A percentile compares a stretch with the other conserved stretches of the same genome.
phyloP scores from a whole-genome alignment of 768 basidiomycete species.

The Sporobolomyces pararoseus region DNA sequence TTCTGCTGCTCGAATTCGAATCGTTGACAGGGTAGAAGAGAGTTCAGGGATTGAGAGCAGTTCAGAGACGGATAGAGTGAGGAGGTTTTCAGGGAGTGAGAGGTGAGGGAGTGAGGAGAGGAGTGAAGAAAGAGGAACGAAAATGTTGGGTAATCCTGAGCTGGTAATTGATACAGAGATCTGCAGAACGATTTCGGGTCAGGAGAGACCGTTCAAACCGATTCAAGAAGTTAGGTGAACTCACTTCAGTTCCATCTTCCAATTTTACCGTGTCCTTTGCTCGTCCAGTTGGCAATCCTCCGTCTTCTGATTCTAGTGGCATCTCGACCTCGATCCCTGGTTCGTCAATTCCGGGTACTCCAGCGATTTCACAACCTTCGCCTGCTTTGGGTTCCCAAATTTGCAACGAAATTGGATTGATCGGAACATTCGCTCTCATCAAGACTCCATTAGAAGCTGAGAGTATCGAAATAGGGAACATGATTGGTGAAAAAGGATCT shows the following conservation, averaged over 20 bases:
- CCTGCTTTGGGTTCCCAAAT: slow-evolving; percentile 23
- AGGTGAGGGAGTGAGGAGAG: neutral
- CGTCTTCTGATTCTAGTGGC: slow-evolving; percentile 12
- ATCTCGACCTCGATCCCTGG: slow-evolving; percentile 38
- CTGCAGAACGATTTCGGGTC: too few species aligned
- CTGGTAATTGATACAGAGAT: slow-evolving; percentile 31
- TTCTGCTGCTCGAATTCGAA: slow-evolving; percentile 22
- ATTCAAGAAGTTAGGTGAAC: too few species aligned
- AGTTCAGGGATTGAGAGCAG: slow-evolving; percentile 21
- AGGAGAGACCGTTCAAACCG: neutral
- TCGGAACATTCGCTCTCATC: slow-evolving; percentile 33
- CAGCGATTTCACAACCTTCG: slow-evolving; percentile 31
- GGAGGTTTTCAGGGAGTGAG: slow-evolving; percentile 11
- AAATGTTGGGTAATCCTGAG: slow-evolving; percentile 40
- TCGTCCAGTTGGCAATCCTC: slow-evolving; percentile 18
- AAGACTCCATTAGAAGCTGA: slow-evolving; percentile 36
- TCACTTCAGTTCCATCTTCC: slow-evolving; percentile 16
- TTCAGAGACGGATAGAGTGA: slow-evolving; percentile 9
- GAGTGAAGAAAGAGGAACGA: slow-evolving; percentile 28
- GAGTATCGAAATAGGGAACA: slow-evolving; percentile 34
- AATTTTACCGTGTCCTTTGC: slow-evolving; percentile 18
- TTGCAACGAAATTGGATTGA: slow-evolving; percentile 33
- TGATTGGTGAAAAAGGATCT: neutral
- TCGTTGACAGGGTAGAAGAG: slow-evolving; percentile 13
- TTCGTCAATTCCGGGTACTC: slow-evolving; percentile 36